These are phyloP conservation scores for Xylariaceae sp. DNA, from an alignment of 2,329 filamentous ascomycete genomes.

Conservation along the genomic window DNA sequence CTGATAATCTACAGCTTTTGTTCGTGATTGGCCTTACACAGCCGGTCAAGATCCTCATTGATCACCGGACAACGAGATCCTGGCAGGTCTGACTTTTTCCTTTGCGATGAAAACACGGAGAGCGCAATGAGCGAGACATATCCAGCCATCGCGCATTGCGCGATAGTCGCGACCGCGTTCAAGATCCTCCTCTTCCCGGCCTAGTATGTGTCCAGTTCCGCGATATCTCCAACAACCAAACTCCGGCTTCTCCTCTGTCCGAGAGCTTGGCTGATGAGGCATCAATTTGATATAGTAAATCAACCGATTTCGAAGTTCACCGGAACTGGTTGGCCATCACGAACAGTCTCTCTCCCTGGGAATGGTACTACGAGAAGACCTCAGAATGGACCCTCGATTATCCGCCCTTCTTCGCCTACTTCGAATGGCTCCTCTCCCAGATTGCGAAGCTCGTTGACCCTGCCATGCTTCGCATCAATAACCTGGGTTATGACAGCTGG, in stretches of 20 bases:
- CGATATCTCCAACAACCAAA: background rate
- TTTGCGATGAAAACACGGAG: conserved; percentile 16
- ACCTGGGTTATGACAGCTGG: conserved; percentile 84
- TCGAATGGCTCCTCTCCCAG: conserved; percentile 89
- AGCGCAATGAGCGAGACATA: conserved; percentile 69
- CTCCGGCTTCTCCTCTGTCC: background rate
- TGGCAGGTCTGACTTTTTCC: background rate
- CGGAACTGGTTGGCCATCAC: conserved; percentile 98
- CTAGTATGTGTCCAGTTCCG: conserved; percentile 60
- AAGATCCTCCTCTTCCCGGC: conserved; percentile 91
- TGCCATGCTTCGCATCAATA: conserved; percentile 73
- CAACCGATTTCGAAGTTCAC: conserved; percentile 98
- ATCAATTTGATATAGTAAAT: conserved; percentile 61
- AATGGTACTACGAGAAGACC: conserved; percentile 97
- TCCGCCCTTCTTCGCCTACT: conserved; percentile 94
- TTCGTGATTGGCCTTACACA: background rate
- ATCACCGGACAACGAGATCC: background rate
- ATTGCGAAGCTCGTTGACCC: conserved; percentile 71
- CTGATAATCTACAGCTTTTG: background rate
- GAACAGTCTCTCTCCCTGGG: conserved; percentile 73
- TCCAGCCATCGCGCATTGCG: conserved; percentile 84
- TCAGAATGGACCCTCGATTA: conserved; percentile 99
- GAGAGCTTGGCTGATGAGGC: background rate
- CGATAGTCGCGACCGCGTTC: conserved; percentile 77
- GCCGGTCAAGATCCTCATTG: background rate